Base-by-base conservation (phyloP, 352 stramenopile species). In the Phytophthora agathidicida region DNA sequence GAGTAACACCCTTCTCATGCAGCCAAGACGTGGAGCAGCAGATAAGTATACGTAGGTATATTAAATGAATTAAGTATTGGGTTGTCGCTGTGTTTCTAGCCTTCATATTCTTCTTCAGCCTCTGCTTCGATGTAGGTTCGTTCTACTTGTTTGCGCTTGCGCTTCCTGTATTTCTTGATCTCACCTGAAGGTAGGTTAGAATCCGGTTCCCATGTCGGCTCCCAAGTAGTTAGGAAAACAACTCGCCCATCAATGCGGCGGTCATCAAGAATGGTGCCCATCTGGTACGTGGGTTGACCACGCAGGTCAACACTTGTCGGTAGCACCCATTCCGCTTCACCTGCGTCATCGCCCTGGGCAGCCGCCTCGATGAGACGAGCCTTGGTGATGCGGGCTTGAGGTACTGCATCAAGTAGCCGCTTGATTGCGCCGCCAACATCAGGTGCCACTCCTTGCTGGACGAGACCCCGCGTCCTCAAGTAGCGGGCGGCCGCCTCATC, bases 391-490 rank as follows among this genome's bases (percentile, higher is more conserved):
- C 46, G 32, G 11, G 44, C 28, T 9, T 35, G 23, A 3, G 32
- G 46, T 35, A 44, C n/a, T 16, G 46, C 23, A 5, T 44, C n/a
- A n/a, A n/a, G n/a, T n/a, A n/a, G n/a, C n/a, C n/a, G n/a, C n/a
- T n/a, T n/a, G n/a, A n/a, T n/a, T n/a, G n/a, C n/a, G n/a, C n/a
- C n/a, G n/a, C n/a, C n/a, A n/a, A n/a, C n/a, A n/a, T n/a, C n/a
- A 27, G 36, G 16, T 7, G n/a, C 4, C 17, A 16, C 16, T 13
- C 26, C 7, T 7, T 4, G n/a, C 22, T 19, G 22, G n/a, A 24
- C 11, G 33, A 39, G 44, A 7, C 45, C 24, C 47, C 47, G 38
- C 13, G 22, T 37, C 47, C 24, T 55, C 33, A 55, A 45, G 19
- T 55, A 55, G 5, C 35, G 19, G 5, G 13, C 32, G 32, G 32